These are phyloP conservation scores for Pisolithus albus DNA, from an alignment of 768 basidiomycete genomes.

Conservation along the genomic window DNA sequence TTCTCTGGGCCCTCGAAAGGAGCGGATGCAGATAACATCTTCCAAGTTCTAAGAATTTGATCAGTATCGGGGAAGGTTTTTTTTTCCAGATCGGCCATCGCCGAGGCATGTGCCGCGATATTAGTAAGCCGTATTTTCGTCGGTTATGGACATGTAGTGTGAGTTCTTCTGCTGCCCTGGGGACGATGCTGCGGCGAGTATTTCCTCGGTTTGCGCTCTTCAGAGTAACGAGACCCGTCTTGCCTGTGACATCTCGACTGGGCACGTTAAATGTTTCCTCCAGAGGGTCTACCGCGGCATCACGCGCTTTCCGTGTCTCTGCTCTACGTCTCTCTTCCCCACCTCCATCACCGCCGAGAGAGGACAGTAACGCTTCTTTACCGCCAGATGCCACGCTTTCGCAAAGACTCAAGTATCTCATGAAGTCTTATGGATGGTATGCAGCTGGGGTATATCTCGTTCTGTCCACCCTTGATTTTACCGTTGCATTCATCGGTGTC, in stretches of 20 bases:
- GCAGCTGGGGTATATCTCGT: constrained; percentile 85
- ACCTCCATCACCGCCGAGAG: constrained; percentile 10
- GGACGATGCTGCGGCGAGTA: constrained; percentile 33
- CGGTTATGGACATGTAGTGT: no score
- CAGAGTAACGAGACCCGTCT: constrained; percentile 39
- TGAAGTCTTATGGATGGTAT: constrained; percentile 93
- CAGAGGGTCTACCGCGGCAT: constrained; percentile 23
- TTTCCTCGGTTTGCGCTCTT: constrained; percentile 42
- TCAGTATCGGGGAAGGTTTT: background rate
- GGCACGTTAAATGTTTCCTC: constrained; percentile 24
- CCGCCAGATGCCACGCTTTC: constrained; percentile 54
- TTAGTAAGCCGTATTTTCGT: background rate
- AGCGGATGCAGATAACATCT: constrained; percentile 22
- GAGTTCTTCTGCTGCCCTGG: constrained; percentile 3
- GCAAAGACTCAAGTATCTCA: constrained; percentile 70
- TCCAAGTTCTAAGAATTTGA: background rate
- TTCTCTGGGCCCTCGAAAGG: constrained; percentile 95
- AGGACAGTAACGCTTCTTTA: constrained; percentile 15
- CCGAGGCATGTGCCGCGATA: background rate
- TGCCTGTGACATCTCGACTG: constrained; percentile 41
- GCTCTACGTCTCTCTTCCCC: constrained; percentile 39
- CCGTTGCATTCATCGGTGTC: constrained; percentile 76
- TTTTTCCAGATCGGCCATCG: background rate
- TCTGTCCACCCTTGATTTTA: constrained; percentile 72
- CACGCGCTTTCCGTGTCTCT: constrained; percentile 46